Percentiles rank a stretch among this genome's conserved stretches.
These are phyloP conservation scores for Batkoa obscura DNA, from an alignment of 371 early-diverging fungal species.

Conservation along the genomic window DNA sequence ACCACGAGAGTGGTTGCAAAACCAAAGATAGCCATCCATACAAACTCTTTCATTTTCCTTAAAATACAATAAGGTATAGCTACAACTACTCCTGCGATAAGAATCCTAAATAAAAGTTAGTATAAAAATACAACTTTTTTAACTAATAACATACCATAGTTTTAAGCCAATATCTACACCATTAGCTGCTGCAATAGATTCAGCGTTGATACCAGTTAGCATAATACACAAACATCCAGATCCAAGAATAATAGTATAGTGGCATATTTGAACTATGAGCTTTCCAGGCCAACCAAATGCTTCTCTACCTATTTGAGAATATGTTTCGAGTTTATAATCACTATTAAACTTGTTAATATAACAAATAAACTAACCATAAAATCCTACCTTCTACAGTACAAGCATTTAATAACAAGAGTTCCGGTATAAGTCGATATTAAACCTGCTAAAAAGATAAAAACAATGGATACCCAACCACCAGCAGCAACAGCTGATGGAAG, in stretches of 20 bases:
- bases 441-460: background rate
- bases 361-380: conserved; percentile 9
- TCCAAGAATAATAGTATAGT: conserved; percentile 44
- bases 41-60: conserved; percentile 1
- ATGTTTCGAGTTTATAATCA: conserved; percentile 20
- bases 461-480: conserved; percentile 8
- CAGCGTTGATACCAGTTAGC: conserved; percentile 34
- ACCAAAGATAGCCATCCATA: conserved; percentile 1
- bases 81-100: background rate
- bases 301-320: conserved; percentile 33
- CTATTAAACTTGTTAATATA: conserved; percentile 21
- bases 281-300: conserved; percentile 44
- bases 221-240: conserved; percentile 62
- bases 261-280: conserved; percentile 31
- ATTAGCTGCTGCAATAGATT: background rate
- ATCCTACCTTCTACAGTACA: conserved; percentile 27
- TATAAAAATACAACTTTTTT: too few relatives aligned
- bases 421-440: background rate
- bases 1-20: background rate
- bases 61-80: background rate
- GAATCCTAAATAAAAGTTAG: background rate
- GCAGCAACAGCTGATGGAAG: background rate
- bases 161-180: background rate
- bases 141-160: background rate
- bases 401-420: conserved; percentile 25